phyloP scores from a whole-genome alignment of 1,284 basidiomycete genomes.

The Puccinia polysora region DNA sequence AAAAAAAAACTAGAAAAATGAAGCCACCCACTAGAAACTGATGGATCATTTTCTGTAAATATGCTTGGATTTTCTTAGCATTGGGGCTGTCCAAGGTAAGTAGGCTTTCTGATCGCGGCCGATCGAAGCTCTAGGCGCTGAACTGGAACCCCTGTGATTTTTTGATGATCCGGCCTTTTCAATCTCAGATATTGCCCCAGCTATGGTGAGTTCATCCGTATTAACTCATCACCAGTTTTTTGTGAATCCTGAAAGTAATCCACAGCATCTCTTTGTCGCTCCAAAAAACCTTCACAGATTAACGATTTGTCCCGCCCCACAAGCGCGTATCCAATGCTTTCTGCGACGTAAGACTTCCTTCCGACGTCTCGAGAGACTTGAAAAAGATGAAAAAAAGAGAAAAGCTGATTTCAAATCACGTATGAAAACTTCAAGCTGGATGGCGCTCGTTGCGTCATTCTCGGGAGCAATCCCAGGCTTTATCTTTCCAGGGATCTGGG shows the following conservation, averaged over 20 bases:
- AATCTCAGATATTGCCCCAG: slow-evolving; percentile 6
- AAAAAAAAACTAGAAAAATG: background rate
- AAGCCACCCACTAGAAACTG: background rate
- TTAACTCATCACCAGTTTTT: background rate
- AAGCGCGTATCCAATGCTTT: slow-evolving; percentile 7
- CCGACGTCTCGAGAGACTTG: background rate
- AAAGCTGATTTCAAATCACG: slow-evolving; percentile 5
- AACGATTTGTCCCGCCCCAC: slow-evolving; percentile 30
- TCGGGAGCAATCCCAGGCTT: slow-evolving; percentile 39
- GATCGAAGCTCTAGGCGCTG: no score
- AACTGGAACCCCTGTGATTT: no score
- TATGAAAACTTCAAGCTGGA: background rate
- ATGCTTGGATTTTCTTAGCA: background rate
- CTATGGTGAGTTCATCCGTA: background rate
- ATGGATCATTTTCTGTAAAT: background rate
- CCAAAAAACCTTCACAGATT: slow-evolving; percentile 14
- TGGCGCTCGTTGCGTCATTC: slow-evolving; percentile 31
- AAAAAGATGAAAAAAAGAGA: background rate
- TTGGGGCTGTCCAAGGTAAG: slow-evolving; percentile 33
- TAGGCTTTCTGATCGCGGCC: no score
- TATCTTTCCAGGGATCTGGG: slow-evolving; percentile 33
- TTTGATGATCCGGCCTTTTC: background rate
- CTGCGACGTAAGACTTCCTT: slow-evolving; percentile 26
- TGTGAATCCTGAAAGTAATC: background rate
- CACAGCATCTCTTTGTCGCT: background rate